These are phyloP conservation scores for Trichoderma sp. DNA, from an alignment of 2,329 filamentous ascomycete genomes.

Conservation along the genomic window DNA sequence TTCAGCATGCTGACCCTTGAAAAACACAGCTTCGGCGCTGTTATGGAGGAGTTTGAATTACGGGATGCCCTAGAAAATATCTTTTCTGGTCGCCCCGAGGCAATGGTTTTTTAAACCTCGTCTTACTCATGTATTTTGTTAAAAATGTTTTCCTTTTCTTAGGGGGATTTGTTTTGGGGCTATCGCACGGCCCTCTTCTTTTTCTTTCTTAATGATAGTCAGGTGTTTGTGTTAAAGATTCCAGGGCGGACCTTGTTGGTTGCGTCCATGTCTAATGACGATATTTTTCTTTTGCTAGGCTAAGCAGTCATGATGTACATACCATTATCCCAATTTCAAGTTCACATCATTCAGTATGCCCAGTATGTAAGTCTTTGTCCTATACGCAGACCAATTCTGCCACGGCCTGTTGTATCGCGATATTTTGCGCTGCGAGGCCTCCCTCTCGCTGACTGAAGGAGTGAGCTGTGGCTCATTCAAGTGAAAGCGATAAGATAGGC, in stretches of 20 bases:
- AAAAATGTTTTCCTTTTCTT: not conserved
- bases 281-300: not conserved
- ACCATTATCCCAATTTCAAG: not conserved
- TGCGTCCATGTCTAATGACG: not conserved
- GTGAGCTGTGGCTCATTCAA: not conserved
- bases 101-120: constrained; percentile 20
- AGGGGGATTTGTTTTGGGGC: too few species aligned
- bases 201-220: not conserved
- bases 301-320: not conserved
- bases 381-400: not conserved
- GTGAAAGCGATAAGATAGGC: not conserved
- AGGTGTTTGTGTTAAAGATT: not conserved
- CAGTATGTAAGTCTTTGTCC: not conserved
- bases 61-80: constrained; percentile 73
- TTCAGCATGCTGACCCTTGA: constrained; percentile 3
- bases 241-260: not conserved
- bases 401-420: not conserved
- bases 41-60: constrained; percentile 66
- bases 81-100: constrained; percentile 24
- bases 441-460: not conserved
- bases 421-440: not conserved
- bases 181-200: not conserved
- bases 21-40: constrained; percentile 55
- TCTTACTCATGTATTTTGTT: not conserved
- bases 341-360: not conserved